Evolutionary conservation across 176 grass and related monocot genomes (phyloP).

Genomic region (Guadua angustifolia): DNA sequence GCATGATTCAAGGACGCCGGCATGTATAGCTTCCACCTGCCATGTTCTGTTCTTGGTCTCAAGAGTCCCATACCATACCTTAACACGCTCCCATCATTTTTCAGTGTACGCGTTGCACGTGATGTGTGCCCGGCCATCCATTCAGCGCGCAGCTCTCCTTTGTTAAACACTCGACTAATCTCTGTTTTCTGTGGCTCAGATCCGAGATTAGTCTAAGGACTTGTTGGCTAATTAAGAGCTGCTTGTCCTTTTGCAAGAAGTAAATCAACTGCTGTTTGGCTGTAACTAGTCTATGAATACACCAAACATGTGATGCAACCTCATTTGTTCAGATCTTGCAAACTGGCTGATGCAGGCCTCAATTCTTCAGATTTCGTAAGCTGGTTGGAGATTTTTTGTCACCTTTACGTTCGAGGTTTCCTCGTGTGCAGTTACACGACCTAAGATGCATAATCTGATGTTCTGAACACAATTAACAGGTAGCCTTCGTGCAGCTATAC

Average conservation of each 20-base stretch:
- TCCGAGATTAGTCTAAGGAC: neutral
- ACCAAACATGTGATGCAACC: neutral
- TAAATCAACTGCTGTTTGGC: neutral
- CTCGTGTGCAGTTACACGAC: too few species aligned
- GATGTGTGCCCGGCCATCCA: slow-evolving; percentile 23
- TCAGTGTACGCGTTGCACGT: slow-evolving; percentile 23
- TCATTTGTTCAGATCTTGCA: neutral
- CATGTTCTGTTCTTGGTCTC: too few species aligned
- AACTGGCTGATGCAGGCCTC: neutral
- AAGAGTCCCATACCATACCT: neutral
- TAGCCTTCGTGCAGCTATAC: too few species aligned
- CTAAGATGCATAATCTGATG: neutral
- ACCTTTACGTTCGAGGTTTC: neutral
- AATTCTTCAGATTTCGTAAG: neutral
- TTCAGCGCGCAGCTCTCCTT: neutral
- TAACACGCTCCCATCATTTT: slow-evolving; percentile 25
- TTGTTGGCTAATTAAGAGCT: neutral
- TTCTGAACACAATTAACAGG: neutral
- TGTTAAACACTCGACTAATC: neutral
- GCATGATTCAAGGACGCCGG: slow-evolving; percentile 10
- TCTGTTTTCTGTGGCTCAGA: neutral
- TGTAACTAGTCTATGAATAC: neutral
- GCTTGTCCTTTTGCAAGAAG: slow-evolving; percentile 2
- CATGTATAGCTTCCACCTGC: too few species aligned
- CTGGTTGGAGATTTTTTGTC: neutral